Conservation (phyloP, 2,329 filamentous ascomycete species). For the Alternaria solani region DNA sequence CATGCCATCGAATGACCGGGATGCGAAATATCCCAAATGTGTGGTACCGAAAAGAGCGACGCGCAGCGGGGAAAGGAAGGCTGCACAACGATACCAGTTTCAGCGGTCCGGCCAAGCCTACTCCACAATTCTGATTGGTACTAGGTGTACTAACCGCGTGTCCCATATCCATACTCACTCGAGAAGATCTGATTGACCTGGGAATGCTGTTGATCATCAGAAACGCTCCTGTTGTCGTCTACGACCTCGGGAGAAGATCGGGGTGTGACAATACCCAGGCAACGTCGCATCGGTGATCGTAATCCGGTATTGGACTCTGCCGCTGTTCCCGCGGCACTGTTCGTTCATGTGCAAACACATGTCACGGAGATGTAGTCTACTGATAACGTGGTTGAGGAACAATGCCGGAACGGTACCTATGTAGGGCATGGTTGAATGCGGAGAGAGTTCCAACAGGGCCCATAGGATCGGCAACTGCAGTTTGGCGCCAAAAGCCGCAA, state of each 20-base stretch:
- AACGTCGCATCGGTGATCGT: not conserved
- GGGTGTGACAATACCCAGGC: not conserved
- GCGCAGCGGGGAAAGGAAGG: constrained; percentile 12
- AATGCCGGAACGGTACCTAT: constrained; percentile 3
- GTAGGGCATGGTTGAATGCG: not conserved
- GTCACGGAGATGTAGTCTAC: not conserved
- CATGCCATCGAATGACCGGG: not conserved
- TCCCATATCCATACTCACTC: not conserved
- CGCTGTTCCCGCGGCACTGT: not conserved
- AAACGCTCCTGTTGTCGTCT: not conserved
- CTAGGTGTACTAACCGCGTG: not conserved
- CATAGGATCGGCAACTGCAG: not conserved
- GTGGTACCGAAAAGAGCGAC: constrained; percentile 10
- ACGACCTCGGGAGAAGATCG: not conserved
- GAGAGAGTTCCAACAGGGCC: constrained; percentile 3
- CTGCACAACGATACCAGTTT: constrained; percentile 5
- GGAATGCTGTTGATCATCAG: not conserved
- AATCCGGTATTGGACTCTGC: not conserved
- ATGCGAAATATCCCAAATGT: constrained; percentile 1
- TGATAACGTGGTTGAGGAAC: not conserved
- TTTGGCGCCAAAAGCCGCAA: constrained; percentile 12
- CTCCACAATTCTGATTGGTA: constrained; percentile 3
- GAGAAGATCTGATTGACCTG: not conserved
- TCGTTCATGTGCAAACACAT: not conserved
- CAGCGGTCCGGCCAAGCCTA: not conserved